A percentile compares a stretch with the other conserved stretches of the same genome.
Conservation (phyloP, 1,284 basidiomycete species). For the Tilletia indica region DNA sequence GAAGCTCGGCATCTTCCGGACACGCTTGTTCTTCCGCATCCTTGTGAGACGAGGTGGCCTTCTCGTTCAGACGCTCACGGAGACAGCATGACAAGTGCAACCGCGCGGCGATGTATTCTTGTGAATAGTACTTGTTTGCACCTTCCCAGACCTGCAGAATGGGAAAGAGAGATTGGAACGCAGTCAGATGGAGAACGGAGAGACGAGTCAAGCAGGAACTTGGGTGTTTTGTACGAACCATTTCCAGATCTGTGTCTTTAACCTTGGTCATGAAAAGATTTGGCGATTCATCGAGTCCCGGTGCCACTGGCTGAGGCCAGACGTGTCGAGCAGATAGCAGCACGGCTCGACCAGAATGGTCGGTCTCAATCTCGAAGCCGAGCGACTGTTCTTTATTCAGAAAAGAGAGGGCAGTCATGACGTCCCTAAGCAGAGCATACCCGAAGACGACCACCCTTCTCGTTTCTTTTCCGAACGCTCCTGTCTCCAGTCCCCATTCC, state of each 20-base stretch:
- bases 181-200: not conserved
- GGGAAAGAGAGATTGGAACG: not conserved
- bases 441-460: not conserved
- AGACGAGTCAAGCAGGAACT: not conserved
- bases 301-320: not conserved
- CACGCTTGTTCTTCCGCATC: not conserved
- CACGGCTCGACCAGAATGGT: not conserved
- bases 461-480: no score
- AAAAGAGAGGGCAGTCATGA: not conserved
- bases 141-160: constrained; percentile 1
- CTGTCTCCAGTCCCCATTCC: not conserved
- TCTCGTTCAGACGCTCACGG: not conserved
- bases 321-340: not conserved
- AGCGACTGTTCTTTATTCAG: not conserved
- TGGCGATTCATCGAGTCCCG: not conserved
- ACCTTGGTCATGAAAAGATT: not conserved
- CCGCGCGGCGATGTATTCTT: not conserved
- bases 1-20: not conserved
- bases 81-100: not conserved
- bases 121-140: not conserved
- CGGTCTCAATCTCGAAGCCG: not conserved
- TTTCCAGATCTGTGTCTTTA: not conserved
- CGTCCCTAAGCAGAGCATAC: not conserved
- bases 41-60: no score
- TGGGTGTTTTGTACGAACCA: not conserved